These are phyloP conservation scores for Tolypocladium ovalisporum DNA, from an alignment of 2,329 filamentous ascomycete genomes.

Conservation along the genomic window DNA sequence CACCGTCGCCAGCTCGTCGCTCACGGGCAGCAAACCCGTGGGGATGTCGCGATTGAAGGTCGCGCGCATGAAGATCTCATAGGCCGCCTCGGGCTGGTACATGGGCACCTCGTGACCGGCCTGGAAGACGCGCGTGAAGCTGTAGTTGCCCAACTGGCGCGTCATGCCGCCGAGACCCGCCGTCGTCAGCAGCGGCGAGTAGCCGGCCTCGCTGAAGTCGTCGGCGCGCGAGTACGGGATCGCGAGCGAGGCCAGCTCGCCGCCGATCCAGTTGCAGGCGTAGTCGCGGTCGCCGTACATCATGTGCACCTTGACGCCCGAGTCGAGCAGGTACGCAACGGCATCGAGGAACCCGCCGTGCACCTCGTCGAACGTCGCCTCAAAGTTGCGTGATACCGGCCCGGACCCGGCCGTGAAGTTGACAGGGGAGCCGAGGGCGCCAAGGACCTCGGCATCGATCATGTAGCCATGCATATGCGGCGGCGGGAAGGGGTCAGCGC, in stretches of 20 bases:
- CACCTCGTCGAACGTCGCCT: conserved; percentile 49
- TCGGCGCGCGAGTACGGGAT: conserved; percentile 37
- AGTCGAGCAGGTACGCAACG: conserved; percentile 48
- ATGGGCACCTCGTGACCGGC: conserved; percentile 52
- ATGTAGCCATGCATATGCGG: conserved; percentile 52
- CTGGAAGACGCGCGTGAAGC: conserved; percentile 55
- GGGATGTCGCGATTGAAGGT: conserved; percentile 42
- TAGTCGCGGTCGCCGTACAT: conserved; percentile 57
- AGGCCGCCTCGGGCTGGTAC: conserved; percentile 46
- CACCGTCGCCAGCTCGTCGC: conserved; percentile 37
- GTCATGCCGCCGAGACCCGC: conserved; percentile 55
- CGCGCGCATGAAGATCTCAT: conserved; percentile 48
- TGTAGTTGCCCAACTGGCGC: conserved; percentile 64
- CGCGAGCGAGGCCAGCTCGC: conserved; percentile 55
- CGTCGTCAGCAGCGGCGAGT: conserved; percentile 57
- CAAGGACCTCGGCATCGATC: conserved; percentile 42
- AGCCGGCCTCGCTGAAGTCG: conserved; percentile 51
- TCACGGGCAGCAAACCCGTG: conserved; percentile 39
- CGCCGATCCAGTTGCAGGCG: conserved; percentile 57
- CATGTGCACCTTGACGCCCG: conserved; percentile 57
- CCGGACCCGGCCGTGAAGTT: conserved; percentile 39
- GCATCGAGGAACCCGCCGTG: conserved; percentile 35
- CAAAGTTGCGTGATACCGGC: conserved; percentile 41
- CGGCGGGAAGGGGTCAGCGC: conserved; percentile 50
- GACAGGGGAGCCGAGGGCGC: conserved; percentile 49